Evolutionary conservation across 2,329 filamentous ascomycete species (phyloP).

Genomic region (Calonectria hawksworthii): DNA sequence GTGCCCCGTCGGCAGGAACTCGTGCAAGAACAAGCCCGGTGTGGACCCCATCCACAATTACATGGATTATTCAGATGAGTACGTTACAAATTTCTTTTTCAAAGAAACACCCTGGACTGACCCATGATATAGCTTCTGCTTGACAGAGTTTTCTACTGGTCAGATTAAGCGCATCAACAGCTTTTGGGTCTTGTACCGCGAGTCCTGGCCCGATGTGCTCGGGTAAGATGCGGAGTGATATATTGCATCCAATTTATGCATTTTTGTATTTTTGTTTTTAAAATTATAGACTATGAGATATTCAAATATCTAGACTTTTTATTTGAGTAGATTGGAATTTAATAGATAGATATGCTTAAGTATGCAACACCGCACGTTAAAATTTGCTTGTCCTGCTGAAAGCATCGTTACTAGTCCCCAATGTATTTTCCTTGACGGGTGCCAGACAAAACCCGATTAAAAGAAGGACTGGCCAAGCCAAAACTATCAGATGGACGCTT

Average conservation of each 20-base stretch:
- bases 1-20: neutral
- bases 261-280: neutral
- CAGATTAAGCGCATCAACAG: neutral
- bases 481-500: no score
- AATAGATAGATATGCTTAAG: no score
- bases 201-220: neutral
- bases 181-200: neutral
- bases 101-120: neutral
- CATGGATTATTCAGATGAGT: conserved; percentile 5
- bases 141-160: neutral
- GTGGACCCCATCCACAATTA: neutral
- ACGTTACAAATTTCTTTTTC: neutral
- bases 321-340: neutral
- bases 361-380: no score
- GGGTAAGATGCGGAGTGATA: neutral
- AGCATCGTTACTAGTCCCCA: no score
- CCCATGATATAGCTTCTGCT: neutral
- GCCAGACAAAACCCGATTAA: no score
- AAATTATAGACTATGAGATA: neutral
- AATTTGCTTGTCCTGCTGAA: no score
- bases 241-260: neutral
- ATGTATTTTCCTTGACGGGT: no score
- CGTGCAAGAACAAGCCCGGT: neutral
- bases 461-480: no score
- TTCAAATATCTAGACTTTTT: neutral